Percentiles rank a stretch among this genome's conserved stretches.
Conservation (phyloP, 768 basidiomycete genomes). For the Rhodotorula babjevae region DNA sequence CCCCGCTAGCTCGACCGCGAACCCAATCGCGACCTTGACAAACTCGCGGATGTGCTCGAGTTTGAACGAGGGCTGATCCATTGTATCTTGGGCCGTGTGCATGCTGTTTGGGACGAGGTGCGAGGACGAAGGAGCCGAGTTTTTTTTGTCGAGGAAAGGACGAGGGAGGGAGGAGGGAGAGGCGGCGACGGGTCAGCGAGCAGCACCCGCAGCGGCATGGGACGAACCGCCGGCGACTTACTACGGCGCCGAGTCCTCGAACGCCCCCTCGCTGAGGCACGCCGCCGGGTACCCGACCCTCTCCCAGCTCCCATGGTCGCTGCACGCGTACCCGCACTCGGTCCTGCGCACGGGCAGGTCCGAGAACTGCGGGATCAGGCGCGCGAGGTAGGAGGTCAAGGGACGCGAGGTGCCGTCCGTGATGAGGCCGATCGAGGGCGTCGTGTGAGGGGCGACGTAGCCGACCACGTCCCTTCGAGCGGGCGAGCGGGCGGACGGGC, state of each 20-base stretch:
- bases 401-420: conserved; percentile 39
- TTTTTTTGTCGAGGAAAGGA: no score
- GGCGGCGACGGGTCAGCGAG: no score
- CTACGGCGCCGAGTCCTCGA: conserved; percentile 34
- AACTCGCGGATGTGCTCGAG: conserved; percentile 44
- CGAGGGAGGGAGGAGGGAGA: background rate
- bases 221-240: conserved; percentile 10
- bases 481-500: no score
- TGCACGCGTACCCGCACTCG: background rate
- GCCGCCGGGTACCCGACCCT: conserved; percentile 27
- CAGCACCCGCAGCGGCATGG: no score
- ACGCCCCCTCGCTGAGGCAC: conserved; percentile 35
- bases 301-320: background rate
- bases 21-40: conserved; percentile 40
- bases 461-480: conserved; percentile 49
- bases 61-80: conserved; percentile 35
- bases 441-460: conserved; percentile 42
- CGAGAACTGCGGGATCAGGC: conserved; percentile 40
- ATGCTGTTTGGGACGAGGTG: conserved; percentile 40
- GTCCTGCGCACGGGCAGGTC: conserved; percentile 18
- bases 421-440: conserved; percentile 42
- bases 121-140: no score
- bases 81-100: conserved; percentile 33
- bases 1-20: conserved; percentile 38
- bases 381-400: conserved; percentile 40